phyloP scores from a whole-genome alignment of 805 yeast species.

The Diddensiella transvaalensis region DNA sequence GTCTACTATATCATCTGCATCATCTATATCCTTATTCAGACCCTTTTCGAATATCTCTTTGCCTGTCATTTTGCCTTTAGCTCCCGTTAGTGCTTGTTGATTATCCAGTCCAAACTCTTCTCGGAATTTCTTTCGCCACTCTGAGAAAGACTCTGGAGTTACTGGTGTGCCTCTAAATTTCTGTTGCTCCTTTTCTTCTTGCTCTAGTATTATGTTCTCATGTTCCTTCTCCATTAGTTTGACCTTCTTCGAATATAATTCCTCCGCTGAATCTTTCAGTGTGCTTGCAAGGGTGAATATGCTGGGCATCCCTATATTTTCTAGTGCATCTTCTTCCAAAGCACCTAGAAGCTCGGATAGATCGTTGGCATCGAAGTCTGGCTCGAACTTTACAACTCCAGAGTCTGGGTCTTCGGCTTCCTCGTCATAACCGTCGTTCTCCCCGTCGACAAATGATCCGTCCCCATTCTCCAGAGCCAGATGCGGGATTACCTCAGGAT shows the following conservation, averaged over 20 bases:
- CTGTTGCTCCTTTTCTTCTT: conserved; percentile 80
- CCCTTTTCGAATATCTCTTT: conserved; percentile 88
- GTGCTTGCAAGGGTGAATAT: conserved; percentile 74
- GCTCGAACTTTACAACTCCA: conserved; percentile 46
- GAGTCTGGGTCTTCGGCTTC: conserved; percentile 39
- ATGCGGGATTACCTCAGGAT: conserved; percentile 78
- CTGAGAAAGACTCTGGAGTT: conserved; percentile 65
- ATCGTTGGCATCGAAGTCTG: conserved; percentile 44
- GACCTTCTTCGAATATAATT: conserved; percentile 56
- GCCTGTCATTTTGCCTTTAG: conserved; percentile 79
- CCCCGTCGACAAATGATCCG: conserved; percentile 29
- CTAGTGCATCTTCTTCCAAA: conserved; percentile 48
- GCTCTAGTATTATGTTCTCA: conserved; percentile 55
- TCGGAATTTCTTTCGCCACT: conserved; percentile 73
- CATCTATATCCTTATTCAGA: conserved; percentile 66
- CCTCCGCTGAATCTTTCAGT: conserved; percentile 79
- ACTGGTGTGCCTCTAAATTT: conserved; percentile 91
- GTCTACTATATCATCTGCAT: conserved; percentile 34
- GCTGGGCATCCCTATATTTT: conserved; percentile 87
- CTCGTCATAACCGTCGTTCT: conserved; percentile 47
- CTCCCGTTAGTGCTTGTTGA: conserved; percentile 41
- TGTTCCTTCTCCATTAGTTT: conserved; percentile 50
- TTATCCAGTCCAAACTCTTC: conserved; percentile 63
- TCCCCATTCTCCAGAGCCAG: conserved; percentile 43
- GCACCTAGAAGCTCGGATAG: conserved; percentile 21